These are phyloP conservation scores for Boeremia exigua DNA, from an alignment of 2,329 filamentous ascomycete genomes.

Conservation along the genomic window DNA sequence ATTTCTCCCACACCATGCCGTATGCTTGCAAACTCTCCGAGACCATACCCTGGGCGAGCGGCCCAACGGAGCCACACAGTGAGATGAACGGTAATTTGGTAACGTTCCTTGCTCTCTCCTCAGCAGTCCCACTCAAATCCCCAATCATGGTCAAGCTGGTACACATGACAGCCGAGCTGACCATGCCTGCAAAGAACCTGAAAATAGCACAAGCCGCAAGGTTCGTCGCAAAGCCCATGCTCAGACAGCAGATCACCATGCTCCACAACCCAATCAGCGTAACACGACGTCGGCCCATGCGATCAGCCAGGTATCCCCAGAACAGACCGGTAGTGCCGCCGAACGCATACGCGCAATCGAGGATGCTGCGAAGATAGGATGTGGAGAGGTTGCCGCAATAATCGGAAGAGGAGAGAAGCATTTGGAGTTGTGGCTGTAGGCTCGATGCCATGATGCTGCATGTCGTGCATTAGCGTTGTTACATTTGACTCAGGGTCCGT, in stretches of 20 bases:
- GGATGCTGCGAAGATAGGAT: conserved; percentile 55
- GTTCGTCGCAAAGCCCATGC: conserved; percentile 55
- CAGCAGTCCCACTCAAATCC: conserved; percentile 48
- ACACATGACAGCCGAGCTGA: conserved; percentile 54
- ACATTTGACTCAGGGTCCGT: conserved; percentile 13
- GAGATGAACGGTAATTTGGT: conserved; percentile 54
- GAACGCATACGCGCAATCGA: conserved; percentile 57
- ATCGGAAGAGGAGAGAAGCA: conserved; percentile 53
- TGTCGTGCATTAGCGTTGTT: conserved; percentile 19
- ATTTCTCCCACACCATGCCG: conserved; percentile 51
- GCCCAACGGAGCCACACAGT: conserved; percentile 54
- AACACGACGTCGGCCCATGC: conserved; percentile 52
- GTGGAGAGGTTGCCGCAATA: conserved; percentile 54
- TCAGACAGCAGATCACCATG: conserved; percentile 54
- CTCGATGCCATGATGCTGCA: conserved; percentile 56
- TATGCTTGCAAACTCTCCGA: conserved; percentile 50
- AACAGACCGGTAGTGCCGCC: conserved; percentile 53
- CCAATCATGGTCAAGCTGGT: conserved; percentile 56
- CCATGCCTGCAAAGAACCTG: conserved; percentile 53
- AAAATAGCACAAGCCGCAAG: conserved; percentile 52
- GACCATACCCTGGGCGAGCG: conserved; percentile 53
- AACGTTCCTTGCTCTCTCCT: conserved; percentile 51
- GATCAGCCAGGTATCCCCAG: conserved; percentile 55
- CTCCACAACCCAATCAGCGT: conserved; percentile 52
- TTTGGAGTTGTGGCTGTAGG: conserved; percentile 55